These are phyloP conservation scores for Arctium lappa DNA, from an alignment of 129 eudicot species.

Conservation along the genomic window DNA sequence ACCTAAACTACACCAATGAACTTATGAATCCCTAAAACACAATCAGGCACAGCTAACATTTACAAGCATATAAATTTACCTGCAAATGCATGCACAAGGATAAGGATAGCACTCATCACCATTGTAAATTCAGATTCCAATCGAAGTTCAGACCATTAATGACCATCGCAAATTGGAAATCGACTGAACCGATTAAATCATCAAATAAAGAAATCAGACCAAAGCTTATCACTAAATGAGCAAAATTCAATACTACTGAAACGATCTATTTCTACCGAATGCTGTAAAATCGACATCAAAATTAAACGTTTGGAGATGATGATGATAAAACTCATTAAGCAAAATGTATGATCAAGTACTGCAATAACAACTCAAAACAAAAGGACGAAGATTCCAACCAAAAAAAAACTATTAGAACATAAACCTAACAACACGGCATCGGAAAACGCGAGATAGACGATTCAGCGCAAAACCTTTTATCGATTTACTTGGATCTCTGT, in stretches of 20 bases:
- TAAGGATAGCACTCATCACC: too few relatives aligned
- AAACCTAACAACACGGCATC: neutral
- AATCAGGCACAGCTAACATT: neutral
- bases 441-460: neutral
- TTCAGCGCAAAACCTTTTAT: neutral
- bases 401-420: neutral
- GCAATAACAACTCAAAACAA: neutral
- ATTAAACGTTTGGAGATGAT: neutral
- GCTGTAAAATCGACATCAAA: neutral
- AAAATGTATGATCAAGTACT: neutral
- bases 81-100: too few relatives aligned
- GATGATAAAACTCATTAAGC: neutral
- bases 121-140: neutral
- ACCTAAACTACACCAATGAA: neutral
- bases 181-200: neutral
- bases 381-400: neutral
- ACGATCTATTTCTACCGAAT: neutral
- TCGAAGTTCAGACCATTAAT: neutral
- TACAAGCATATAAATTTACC: too few relatives aligned
- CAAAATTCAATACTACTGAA: neutral
- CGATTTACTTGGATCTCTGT: slow-evolving; percentile 31
- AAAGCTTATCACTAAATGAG: neutral
- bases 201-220: neutral
- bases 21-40: neutral
- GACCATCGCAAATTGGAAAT: neutral